A percentile compares a stretch with the other conserved stretches of the same genome.
Conservation (phyloP, 352 stramenopile species). For the Albugo candida region DNA sequence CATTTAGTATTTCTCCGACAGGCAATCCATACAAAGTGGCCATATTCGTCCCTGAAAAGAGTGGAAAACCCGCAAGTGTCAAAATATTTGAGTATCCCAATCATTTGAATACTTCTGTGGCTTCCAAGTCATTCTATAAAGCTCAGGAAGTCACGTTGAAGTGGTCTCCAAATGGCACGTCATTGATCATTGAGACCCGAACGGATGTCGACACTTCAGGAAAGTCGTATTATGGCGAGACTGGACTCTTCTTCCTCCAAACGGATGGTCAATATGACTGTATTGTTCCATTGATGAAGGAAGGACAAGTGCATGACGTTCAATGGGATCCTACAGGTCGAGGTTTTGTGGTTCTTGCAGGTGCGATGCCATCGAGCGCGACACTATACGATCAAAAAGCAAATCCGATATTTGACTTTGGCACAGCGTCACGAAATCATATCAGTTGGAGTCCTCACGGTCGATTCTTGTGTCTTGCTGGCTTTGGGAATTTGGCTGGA, state of each 20-base stretch:
- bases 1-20: slow-evolving; percentile 70
- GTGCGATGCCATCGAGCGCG: slow-evolving; percentile 87
- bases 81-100: slow-evolving; percentile 68
- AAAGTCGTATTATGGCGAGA: slow-evolving; percentile 96
- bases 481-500: slow-evolving; percentile 94
- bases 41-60: slow-evolving; percentile 78
- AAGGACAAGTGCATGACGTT: slow-evolving; percentile 87
- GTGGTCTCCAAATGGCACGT: slow-evolving; percentile 73
- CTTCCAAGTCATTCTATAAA: slow-evolving; percentile 83
- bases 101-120: slow-evolving; percentile 26
- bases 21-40: slow-evolving; percentile 67
- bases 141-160: slow-evolving; percentile 79
- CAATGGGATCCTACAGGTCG: slow-evolving; percentile 85
- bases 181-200: slow-evolving; percentile 80
- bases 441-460: slow-evolving; percentile 91
- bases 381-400: slow-evolving; percentile 93
- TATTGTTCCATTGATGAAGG: slow-evolving; percentile 78
- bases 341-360: slow-evolving; percentile 89
- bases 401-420: slow-evolving; percentile 91
- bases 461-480: slow-evolving; percentile 88
- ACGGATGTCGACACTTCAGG: slow-evolving; percentile 84
- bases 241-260: slow-evolving; percentile 90
- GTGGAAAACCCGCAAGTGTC: slow-evolving; percentile 73
- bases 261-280: slow-evolving; percentile 81
- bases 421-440: slow-evolving; percentile 88